phyloP scores from a whole-genome alignment of 1,284 basidiomycete species.

The Heterobasidion parviporum region DNA sequence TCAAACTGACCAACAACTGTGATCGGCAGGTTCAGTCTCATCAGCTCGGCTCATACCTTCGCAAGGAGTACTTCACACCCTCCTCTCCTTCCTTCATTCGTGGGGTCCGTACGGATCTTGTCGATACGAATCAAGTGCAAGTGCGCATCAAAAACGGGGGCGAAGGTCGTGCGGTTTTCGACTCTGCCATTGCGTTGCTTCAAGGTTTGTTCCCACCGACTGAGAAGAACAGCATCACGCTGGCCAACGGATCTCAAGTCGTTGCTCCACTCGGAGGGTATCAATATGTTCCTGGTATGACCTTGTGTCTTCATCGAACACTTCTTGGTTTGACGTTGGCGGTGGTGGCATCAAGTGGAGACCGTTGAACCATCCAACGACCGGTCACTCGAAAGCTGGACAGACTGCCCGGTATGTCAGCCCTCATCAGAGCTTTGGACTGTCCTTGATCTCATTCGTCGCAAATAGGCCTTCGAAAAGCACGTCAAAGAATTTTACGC shows the following conservation, averaged over 20 bases:
- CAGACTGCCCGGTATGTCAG: constrained; percentile 60
- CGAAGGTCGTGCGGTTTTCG: constrained; percentile 79
- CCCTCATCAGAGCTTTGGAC: not conserved
- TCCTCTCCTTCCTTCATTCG: constrained; percentile 59
- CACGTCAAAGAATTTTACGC: constrained; percentile 49
- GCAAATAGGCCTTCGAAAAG: constrained; percentile 47
- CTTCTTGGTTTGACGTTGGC: not conserved
- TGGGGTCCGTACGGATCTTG: constrained; percentile 57
- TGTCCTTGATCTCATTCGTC: not conserved
- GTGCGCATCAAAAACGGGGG: constrained; percentile 76
- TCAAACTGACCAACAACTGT: not conserved
- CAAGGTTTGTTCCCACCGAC: constrained; percentile 78
- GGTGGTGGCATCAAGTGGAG: constrained; percentile 42
- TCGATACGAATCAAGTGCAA: constrained; percentile 64
- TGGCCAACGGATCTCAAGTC: constrained; percentile 73
- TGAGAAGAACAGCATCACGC: constrained; percentile 54
- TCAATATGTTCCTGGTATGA: constrained; percentile 68
- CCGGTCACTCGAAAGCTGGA: constrained; percentile 80
- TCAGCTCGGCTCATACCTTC: constrained; percentile 61
- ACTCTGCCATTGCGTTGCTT: constrained; percentile 69
- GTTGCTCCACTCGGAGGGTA: constrained; percentile 77
- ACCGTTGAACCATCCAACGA: constrained; percentile 80
- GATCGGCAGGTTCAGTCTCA: constrained; percentile 56
- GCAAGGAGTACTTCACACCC: constrained; percentile 60
- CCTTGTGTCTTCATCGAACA: not conserved